A percentile compares a stretch with the other conserved stretches of the same genome.
phyloP scores from a whole-genome alignment of 768 basidiomycete species.

The Trametes cingulata region DNA sequence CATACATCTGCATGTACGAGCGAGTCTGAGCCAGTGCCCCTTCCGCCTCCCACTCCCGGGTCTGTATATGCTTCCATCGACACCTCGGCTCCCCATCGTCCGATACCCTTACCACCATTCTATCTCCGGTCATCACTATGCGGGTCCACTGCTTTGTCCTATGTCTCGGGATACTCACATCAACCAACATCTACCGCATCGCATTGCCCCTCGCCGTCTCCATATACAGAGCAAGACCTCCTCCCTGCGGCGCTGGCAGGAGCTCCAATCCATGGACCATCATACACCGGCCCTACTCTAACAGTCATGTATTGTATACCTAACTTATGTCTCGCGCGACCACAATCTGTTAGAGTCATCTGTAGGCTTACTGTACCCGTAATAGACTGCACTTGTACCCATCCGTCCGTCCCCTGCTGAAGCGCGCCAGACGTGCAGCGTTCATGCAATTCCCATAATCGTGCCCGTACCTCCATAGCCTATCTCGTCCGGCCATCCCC shows the following conservation, averaged over 20 bases:
- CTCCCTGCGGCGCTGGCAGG: background rate
- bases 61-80: background rate
- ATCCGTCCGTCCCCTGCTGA: background rate
- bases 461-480: too few species aligned
- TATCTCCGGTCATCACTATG: background rate
- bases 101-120: too few species aligned
- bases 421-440: too few species aligned
- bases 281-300: conserved; percentile 7
- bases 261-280: conserved; percentile 1
- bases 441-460: too few species aligned
- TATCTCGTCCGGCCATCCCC: too few species aligned
- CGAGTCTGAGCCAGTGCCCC: conserved; percentile 44
- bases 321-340: conserved; percentile 21
- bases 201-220: background rate
- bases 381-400: conserved; percentile 7
- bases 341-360: conserved; percentile 19
- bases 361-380: conserved; percentile 21
- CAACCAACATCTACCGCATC: background rate
- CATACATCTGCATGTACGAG: conserved; percentile 94
- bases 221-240: background rate
- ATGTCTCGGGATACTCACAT: background rate
- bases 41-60: background rate
- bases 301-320: conserved; percentile 23
- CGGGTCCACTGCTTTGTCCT: background rate
- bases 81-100: too few species aligned